Evolutionary conservation across 2,329 filamentous ascomycete species (phyloP).

Genomic region (Trichoderma guizhouense): DNA sequence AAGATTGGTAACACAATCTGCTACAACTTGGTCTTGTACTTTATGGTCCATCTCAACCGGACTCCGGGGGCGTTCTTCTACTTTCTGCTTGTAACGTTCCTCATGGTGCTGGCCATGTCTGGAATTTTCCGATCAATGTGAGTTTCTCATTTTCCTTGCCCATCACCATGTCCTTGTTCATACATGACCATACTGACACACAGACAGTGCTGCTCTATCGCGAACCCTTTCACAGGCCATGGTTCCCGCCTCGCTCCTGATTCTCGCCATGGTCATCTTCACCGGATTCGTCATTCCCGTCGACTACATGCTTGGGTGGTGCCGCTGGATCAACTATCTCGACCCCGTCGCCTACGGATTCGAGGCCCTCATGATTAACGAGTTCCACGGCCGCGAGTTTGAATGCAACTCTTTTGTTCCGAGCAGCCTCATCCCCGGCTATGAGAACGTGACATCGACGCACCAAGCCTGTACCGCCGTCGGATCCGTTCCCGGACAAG

Average conservation of each 20-base stretch:
- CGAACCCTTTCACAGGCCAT: conserved; percentile 51
- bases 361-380: conserved; percentile 64
- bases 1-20: conserved; percentile 38
- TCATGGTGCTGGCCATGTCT: conserved; percentile 59
- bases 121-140: conserved; percentile 53
- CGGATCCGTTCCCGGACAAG: conserved; percentile 44
- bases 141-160: not conserved
- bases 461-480: conserved; percentile 33
- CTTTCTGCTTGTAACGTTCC: conserved; percentile 45
- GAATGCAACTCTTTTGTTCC: conserved; percentile 25
- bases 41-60: conserved; percentile 41
- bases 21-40: conserved; percentile 41
- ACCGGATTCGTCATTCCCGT: conserved; percentile 49
- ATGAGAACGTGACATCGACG: conserved; percentile 15
- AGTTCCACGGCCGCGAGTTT: conserved; percentile 46
- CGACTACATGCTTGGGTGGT: conserved; percentile 59
- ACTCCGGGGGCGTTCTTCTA: conserved; percentile 44
- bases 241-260: conserved; percentile 39
- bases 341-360: conserved; percentile 66
- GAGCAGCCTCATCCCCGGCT: conserved; percentile 28
- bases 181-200: not conserved
- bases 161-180: not conserved
- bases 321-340: conserved; percentile 65
- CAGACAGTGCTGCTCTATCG: conserved; percentile 35
- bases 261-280: conserved; percentile 33